phyloP scores from a whole-genome alignment of 2,329 filamentous ascomycete genomes.

The Claviceps monticola region DNA sequence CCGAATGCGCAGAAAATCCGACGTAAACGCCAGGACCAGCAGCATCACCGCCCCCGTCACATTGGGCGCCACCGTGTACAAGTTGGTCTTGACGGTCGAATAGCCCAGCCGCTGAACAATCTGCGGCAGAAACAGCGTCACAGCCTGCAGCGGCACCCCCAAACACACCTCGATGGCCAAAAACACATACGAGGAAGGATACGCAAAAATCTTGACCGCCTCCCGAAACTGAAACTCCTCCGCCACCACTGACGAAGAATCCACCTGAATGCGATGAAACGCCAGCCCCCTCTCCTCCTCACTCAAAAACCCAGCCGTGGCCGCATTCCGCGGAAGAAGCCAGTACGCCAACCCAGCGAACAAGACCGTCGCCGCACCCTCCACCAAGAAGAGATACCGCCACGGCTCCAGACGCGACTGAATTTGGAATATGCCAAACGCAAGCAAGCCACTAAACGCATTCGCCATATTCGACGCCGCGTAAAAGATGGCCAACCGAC shows the following conservation, averaged over 20 bases:
- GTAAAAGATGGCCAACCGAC: constrained; percentile 52
- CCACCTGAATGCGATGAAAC: constrained; percentile 60
- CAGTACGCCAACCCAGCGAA: constrained; percentile 52
- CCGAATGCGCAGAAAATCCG: constrained; percentile 50
- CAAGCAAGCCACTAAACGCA: constrained; percentile 33
- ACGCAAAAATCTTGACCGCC: constrained; percentile 35
- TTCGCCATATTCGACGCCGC: constrained; percentile 62
- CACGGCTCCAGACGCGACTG: constrained; percentile 25
- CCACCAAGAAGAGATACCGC: constrained; percentile 41
- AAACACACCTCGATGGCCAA: constrained; percentile 43
- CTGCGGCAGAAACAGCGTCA: constrained; percentile 40
- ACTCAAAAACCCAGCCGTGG: constrained; percentile 50
- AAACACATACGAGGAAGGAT: constrained; percentile 34
- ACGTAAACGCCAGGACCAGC: constrained; percentile 56
- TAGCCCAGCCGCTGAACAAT: constrained; percentile 37
- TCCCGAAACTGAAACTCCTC: constrained; percentile 38
- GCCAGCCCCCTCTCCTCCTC: constrained; percentile 54
- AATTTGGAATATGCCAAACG: constrained; percentile 36
- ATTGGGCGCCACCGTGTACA: constrained; percentile 73
- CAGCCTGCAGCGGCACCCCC: constrained; percentile 44
- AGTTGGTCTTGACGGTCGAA: constrained; percentile 48
- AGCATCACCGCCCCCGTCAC: constrained; percentile 60
- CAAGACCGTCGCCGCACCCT: constrained; percentile 41
- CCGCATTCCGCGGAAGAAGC: constrained; percentile 53
- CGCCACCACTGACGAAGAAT: constrained; percentile 50